Conservation (phyloP, 345 rosid genomes). For the Physaria fendleri region DNA sequence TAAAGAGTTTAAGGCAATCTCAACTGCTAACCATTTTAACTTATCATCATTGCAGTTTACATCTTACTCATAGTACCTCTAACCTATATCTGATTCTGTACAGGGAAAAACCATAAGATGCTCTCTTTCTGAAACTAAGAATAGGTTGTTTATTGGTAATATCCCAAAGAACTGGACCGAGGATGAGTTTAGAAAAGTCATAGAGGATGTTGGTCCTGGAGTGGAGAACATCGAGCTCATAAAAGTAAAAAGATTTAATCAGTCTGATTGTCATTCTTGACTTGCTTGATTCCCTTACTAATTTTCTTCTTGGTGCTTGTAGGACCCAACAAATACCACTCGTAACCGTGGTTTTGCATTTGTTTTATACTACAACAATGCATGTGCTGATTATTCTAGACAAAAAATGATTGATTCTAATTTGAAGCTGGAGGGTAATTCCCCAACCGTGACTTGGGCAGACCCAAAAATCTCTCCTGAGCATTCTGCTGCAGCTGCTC, state of each 20-base stretch:
- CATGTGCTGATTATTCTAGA: conserved; percentile 99
- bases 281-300: conserved; percentile 18
- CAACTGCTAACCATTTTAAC: conserved; percentile 7
- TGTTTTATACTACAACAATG: conserved; percentile 86
- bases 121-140: conserved; percentile 89
- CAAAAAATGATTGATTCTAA: conserved; percentile 73
- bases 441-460: conserved; percentile 97
- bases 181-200: conserved; percentile 73
- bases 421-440: conserved; percentile 90
- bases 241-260: conserved; percentile 46
- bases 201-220: conserved; percentile 94
- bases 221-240: conserved; percentile 86
- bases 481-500: conserved; percentile 81
- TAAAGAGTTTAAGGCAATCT: conserved; percentile 83
- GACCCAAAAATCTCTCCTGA: conserved; percentile 95
- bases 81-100: not conserved
- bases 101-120: conserved; percentile 96
- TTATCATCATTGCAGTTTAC: conserved; percentile 1
- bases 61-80: not conserved
- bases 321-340: conserved; percentile 82
- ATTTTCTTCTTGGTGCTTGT: conserved; percentile 21
- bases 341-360: conserved; percentile 99
- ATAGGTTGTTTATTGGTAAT: conserved; percentile 89
- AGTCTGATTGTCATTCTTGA: not conserved
- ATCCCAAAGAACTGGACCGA: conserved; percentile 92